Conservation (phyloP, 2,329 filamentous ascomycete genomes). For the Exophiala mesophila region DNA sequence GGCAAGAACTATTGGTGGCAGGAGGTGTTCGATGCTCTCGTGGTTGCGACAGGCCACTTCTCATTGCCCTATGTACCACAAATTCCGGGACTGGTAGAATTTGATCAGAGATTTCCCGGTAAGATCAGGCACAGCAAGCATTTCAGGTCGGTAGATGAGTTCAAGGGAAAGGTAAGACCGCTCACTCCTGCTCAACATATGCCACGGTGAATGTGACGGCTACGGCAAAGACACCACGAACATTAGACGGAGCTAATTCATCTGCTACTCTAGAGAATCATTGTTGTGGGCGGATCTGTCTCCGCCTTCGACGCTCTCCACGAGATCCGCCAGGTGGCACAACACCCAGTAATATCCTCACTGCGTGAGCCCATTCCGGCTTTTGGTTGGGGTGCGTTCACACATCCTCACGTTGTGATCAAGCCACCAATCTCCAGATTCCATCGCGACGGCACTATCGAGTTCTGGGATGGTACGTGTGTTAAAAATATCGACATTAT, state of each 20-base stretch:
- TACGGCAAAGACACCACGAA: too few species aligned
- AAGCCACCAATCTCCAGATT: slow-evolving; percentile 30
- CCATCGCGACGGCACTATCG: slow-evolving; percentile 10
- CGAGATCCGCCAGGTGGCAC: slow-evolving; percentile 27
- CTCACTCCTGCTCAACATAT: neutral
- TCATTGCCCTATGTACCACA: slow-evolving; percentile 38
- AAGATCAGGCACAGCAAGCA: slow-evolving; percentile 40
- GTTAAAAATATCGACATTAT: slow-evolving; percentile 27
- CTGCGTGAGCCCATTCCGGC: slow-evolving; percentile 4
- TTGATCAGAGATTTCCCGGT: slow-evolving; percentile 35
- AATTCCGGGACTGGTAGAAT: slow-evolving; percentile 41
- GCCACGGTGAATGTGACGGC: neutral
- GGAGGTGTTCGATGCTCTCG: slow-evolving; percentile 39
- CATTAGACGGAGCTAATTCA: too few species aligned
- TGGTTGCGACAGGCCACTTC: slow-evolving; percentile 42
- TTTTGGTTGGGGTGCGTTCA: slow-evolving; percentile 21
- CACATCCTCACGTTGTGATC: slow-evolving; percentile 31
- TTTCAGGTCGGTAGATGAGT: slow-evolving; percentile 36
- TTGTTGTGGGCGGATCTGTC: slow-evolving; percentile 30
- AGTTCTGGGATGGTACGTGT: slow-evolving; percentile 25
- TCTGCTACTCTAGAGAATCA: slow-evolving; percentile 24
- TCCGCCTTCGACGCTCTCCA: slow-evolving; percentile 30
- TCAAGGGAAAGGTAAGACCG: slow-evolving; percentile 31
- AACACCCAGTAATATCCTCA: slow-evolving; percentile 16
- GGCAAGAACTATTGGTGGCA: slow-evolving; percentile 35